Evolutionary conservation across 805 yeast genomes (phyloP), one percentile per base, ranked within the genome.

Genomic region (Saccharomycopsis microspora): DNA sequence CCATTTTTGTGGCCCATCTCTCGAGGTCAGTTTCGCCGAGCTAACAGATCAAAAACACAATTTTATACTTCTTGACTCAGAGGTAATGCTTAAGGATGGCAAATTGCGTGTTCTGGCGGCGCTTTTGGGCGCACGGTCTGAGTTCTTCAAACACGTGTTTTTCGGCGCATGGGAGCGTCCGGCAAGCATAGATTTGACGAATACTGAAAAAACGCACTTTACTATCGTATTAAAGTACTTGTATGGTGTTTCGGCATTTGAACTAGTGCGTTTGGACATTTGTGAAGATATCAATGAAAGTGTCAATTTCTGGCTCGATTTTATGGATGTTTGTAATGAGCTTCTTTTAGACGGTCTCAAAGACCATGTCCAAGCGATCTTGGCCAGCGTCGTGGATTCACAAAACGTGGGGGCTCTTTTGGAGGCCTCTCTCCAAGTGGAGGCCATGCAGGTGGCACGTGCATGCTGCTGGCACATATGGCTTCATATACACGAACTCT

Each of bases 391-490:
- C 41, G 71, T 82, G 19, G 62, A 60, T 28, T 63, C 77, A 7
- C 84, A 82, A 19, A 84, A 83, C 56, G 85, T 82, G 1, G 63
- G 76, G 8, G 49, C 70, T 0, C 57, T 87, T 9, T 57, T 85
- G 9, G 63, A 70, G 8, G 79, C 79, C 56, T 72, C 94, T 0
- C 70, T 70, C 42, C 39, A 37, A 7, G 64, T 71, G 42, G 61
- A 71, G 27, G 83, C 87, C 5, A 59, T 63, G 8, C 75, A 80
- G 54, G 60, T 88, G 36, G 68, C 77, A 51, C 68, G 70, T 44
- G 73, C 76, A 46, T 76, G 95, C 58, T 64, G 80, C 30, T 80
- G 86, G 80, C 83, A 74, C 55, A 67, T 85, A 8, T 78, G 74
- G 54, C 70, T 75, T 53, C 85, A 86, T 58, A 63, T 84, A 47